Conservation (phyloP, 257 asterid genomes). For the Paraleonurus japonicus region DNA sequence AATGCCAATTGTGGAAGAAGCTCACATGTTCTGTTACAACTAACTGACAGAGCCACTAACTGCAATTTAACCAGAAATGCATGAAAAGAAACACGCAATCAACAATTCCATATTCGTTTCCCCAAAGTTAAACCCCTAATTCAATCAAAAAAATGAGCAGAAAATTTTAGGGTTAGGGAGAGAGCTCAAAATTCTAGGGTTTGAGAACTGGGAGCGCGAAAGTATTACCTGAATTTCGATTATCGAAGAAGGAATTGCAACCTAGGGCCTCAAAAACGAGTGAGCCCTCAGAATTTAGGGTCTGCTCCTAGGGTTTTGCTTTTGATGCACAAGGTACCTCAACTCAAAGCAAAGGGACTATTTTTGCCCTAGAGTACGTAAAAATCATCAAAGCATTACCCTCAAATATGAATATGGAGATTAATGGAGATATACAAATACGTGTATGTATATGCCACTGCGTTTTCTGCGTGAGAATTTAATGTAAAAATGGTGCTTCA, state of each 20-base stretch:
- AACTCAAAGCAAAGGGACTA: constrained; percentile 41
- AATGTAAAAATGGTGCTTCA: constrained; percentile 34
- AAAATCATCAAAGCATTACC: constrained; percentile 30
- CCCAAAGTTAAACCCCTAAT: constrained; percentile 30
- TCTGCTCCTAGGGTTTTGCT: constrained; percentile 48
- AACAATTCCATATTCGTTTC: constrained; percentile 24
- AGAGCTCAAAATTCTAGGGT: constrained; percentile 41
- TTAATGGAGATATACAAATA: constrained; percentile 18
- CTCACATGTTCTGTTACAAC: constrained; percentile 23
- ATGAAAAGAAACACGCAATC: constrained; percentile 23
- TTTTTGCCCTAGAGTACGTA: constrained; percentile 33
- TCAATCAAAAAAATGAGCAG: constrained; percentile 21
- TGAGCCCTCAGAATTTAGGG: constrained; percentile 28
- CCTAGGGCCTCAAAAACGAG: constrained; percentile 34
- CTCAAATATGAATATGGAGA: constrained; percentile 19
- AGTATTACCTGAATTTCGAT: constrained; percentile 48
- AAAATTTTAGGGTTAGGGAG: constrained; percentile 38
- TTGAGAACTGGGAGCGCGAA: constrained; percentile 27
- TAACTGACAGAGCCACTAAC: constrained; percentile 21
- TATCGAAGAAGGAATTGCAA: constrained; percentile 36
- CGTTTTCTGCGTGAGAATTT: constrained; percentile 38
- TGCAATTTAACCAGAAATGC: constrained; percentile 45
- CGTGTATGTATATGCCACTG: constrained; percentile 29
- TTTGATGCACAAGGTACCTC: constrained; percentile 55
- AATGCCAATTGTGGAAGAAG: constrained; percentile 25